phyloP scores from a whole-genome alignment of 441 rosid species.

The Bocquillonia castaneifolia region DNA sequence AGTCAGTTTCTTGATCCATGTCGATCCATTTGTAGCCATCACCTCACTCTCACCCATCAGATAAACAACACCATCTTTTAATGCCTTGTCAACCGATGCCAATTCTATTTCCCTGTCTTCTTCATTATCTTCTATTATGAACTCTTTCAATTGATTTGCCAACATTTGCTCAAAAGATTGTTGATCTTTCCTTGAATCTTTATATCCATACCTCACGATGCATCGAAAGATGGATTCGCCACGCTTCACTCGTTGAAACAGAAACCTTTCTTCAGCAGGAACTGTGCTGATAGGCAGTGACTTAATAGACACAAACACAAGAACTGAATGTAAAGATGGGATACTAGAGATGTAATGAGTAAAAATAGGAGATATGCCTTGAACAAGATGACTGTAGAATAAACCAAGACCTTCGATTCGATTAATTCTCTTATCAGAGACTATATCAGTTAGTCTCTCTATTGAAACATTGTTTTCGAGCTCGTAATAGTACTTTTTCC shows the following conservation, averaged over 20 bases:
- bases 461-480: conserved; percentile 20
- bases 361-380: conserved; percentile 25
- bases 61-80: conserved; percentile 20
- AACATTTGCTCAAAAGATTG: conserved; percentile 13
- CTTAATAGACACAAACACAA: conserved; percentile 27
- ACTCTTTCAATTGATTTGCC: conserved; percentile 17
- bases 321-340: conserved; percentile 21
- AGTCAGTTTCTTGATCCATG: conserved; percentile 11
- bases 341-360: conserved; percentile 21
- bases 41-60: conserved; percentile 23
- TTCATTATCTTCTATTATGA: not conserved
- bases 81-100: conserved; percentile 12
- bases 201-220: conserved; percentile 20
- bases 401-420: conserved; percentile 23
- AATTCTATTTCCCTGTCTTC: conserved; percentile 4
- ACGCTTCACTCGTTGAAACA: conserved; percentile 20
- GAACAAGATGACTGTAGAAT: conserved; percentile 28
- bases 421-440: conserved; percentile 4
- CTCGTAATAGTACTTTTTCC: conserved; percentile 26
- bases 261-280: conserved; percentile 8
- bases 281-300: conserved; percentile 3
- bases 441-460: conserved; percentile 13
- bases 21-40: conserved; percentile 14
- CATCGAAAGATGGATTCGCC: conserved; percentile 14
- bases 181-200: conserved; percentile 13